These are phyloP conservation scores for Strigomonas culicis DNA, from an alignment of 208 protist species.

Conservation along the genomic window DNA sequence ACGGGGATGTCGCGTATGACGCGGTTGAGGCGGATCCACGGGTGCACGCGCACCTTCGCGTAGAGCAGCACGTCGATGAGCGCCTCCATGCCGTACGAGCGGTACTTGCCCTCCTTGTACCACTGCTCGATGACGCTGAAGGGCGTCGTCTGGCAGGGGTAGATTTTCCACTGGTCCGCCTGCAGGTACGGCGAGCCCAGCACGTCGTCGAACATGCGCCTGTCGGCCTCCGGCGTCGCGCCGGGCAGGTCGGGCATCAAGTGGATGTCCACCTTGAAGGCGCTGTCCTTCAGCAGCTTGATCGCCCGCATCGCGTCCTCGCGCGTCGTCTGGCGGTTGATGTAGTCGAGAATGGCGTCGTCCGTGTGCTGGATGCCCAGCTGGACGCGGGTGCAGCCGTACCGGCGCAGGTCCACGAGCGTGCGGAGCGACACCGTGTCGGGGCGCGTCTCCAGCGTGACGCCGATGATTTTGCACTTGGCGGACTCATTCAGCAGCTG, in stretches of 20 bases:
- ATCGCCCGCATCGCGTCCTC: conserved; percentile 92
- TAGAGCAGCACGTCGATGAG: conserved; percentile 95
- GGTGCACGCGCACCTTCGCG: conserved; percentile 94
- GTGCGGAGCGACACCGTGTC: conserved; percentile 95
- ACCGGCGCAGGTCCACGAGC: conserved; percentile 88
- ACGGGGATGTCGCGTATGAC: conserved; percentile 98
- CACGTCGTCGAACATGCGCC: conserved; percentile 94
- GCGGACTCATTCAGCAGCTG: conserved; percentile 91
- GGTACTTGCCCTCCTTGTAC: conserved; percentile 94
- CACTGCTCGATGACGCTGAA: conserved; percentile 98
- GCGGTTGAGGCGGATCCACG: conserved; percentile 98
- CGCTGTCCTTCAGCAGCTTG: conserved; percentile 95
- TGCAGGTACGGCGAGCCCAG: conserved; percentile 95
- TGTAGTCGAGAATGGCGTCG: conserved; percentile 92
- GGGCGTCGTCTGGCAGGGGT: conserved; percentile 99
- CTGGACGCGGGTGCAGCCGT: conserved; percentile 97
- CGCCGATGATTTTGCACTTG: conserved; percentile 96
- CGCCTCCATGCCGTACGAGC: conserved; percentile 87
- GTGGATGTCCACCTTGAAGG: conserved; percentile 99
- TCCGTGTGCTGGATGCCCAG: conserved; percentile 99
- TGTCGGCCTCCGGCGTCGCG: conserved; percentile 92
- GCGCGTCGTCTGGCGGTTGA: conserved; percentile 95
- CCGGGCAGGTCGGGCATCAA: conserved; percentile 99
- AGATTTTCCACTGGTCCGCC: conserved; percentile 98
- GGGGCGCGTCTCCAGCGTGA: conserved; percentile 99